These are phyloP conservation scores for Apophysomyces elegans DNA, from an alignment of 371 early-diverging fungal genomes.

Conservation along the genomic window DNA sequence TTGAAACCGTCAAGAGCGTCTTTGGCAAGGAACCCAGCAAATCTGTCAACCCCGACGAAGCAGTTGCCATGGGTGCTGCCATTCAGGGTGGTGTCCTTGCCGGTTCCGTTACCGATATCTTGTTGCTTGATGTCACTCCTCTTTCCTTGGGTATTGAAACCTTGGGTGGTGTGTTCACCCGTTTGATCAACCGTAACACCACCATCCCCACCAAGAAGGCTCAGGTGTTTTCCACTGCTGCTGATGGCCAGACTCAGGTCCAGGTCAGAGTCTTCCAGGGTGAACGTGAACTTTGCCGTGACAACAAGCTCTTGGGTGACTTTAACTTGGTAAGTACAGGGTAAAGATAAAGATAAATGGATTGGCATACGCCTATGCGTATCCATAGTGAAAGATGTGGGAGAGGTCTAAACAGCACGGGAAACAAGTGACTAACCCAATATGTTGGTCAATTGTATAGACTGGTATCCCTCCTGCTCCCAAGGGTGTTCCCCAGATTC, in stretches of 20 bases:
- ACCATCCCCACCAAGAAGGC: constrained; percentile 99
- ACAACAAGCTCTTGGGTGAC: constrained; percentile 98
- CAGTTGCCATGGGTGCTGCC: constrained; percentile 99
- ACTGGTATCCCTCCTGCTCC: constrained; percentile 88
- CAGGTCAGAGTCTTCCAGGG: constrained; percentile 99
- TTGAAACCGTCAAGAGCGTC: constrained; percentile 88
- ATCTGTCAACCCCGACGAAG: constrained; percentile 99
- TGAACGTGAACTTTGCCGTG: constrained; percentile 95
- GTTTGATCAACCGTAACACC: constrained; percentile 98
- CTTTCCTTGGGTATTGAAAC: constrained; percentile 99
- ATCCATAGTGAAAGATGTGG: too few relatives aligned
- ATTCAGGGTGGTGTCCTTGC: constrained; percentile 98
- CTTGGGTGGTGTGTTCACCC: constrained; percentile 96
- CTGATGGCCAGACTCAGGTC: constrained; percentile 98
- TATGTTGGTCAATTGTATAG: neutral
- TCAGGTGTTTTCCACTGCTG: constrained; percentile 99
- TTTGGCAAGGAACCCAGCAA: constrained; percentile 94
- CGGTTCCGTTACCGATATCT: constrained; percentile 93
- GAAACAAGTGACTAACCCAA: neutral
- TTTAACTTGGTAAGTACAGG: constrained; percentile 74
- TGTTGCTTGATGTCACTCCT: constrained; percentile 98
- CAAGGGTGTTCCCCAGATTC: constrained; percentile 92
- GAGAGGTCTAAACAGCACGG: too few relatives aligned
- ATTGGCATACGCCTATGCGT: neutral
- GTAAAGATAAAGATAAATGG: constrained; percentile 4